A percentile compares a stretch with the other conserved stretches of the same genome.
phyloP scores from a whole-genome alignment of 306 rosid species.

The Corylus americana region DNA sequence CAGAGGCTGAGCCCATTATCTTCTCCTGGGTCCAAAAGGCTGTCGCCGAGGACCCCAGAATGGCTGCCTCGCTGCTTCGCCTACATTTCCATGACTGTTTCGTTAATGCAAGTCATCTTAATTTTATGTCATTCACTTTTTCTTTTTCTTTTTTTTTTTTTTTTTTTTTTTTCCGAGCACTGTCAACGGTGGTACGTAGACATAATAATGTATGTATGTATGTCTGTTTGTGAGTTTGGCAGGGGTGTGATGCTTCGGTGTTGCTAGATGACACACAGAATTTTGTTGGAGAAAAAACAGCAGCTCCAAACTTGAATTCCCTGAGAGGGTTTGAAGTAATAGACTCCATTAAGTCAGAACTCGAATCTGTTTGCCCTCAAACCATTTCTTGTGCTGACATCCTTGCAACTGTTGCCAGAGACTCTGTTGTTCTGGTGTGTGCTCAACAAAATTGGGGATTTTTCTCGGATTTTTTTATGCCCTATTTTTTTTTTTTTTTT shows the following conservation, averaged over 20 bases:
- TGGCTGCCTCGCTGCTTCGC: conserved; percentile 88
- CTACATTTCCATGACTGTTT: conserved; percentile 93
- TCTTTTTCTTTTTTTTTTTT: not conserved
- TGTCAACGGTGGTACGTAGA: not conserved
- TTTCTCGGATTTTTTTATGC: too few species aligned
- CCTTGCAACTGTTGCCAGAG: conserved; percentile 77
- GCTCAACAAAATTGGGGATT: not conserved
- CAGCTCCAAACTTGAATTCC: conserved; percentile 78
- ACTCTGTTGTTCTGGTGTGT: conserved; percentile 73
- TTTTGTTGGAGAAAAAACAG: conserved; percentile 81
- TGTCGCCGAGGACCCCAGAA: conserved; percentile 57
- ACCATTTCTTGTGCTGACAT: conserved; percentile 92
- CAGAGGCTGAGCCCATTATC: conserved; percentile 67
- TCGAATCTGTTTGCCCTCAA: conserved; percentile 67
- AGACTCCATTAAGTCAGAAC: conserved; percentile 66
- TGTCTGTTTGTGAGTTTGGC: conserved; percentile 19
- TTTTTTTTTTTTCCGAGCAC: too few species aligned
- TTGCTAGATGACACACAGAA: conserved; percentile 61
- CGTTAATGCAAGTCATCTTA: conserved; percentile 64
- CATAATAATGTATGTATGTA: not conserved
- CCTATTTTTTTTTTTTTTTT: not conserved
- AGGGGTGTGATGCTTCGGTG: conserved; percentile 93
- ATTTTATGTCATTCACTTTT: not conserved
- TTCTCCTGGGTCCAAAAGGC: conserved; percentile 61
- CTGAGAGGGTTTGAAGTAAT: conserved; percentile 84